Percentiles rank a stretch among this genome's conserved stretches.
Evolutionary conservation across 1,284 basidiomycete genomes (phyloP).

Genomic region (Papiliotrema nemorosa): DNA sequence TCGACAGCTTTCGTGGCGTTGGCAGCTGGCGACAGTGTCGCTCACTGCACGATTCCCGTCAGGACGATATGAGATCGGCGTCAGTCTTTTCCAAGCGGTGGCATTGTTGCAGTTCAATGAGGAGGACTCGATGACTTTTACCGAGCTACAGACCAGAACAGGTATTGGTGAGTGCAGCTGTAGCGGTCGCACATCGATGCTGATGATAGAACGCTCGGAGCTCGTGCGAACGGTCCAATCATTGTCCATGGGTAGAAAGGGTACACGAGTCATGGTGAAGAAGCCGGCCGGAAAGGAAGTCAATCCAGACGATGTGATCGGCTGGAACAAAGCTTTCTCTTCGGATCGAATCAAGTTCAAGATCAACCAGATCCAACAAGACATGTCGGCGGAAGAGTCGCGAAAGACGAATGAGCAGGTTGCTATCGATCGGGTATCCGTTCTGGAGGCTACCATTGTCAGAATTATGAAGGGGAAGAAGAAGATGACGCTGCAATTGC

Average conservation of each 20-base stretch:
- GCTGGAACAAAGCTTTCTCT: conserved; percentile 77
- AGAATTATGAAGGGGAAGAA: conserved; percentile 91
- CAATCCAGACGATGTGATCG: conserved; percentile 69
- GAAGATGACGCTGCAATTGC: conserved; percentile 71
- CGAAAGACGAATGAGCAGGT: conserved; percentile 77
- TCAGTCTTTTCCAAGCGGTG: conserved; percentile 85
- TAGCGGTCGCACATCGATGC: no score
- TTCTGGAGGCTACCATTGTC: conserved; percentile 89
- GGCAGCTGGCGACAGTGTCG: conserved; percentile 72
- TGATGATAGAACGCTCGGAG: conserved; percentile 63
- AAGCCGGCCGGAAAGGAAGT: conserved; percentile 76
- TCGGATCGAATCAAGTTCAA: conserved; percentile 76
- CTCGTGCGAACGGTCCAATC: conserved; percentile 83
- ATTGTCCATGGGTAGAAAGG: conserved; percentile 81
- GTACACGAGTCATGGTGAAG: conserved; percentile 73
- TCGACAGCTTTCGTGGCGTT: conserved; percentile 74
- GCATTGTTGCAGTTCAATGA: conserved; percentile 91
- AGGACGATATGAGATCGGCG: conserved; percentile 79
- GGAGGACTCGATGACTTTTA: conserved; percentile 56
- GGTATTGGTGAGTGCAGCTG: conserved; percentile 62
- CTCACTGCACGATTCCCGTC: conserved; percentile 65
- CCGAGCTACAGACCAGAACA: conserved; percentile 66
- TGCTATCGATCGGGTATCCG: conserved; percentile 77
- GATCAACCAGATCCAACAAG: conserved; percentile 95
- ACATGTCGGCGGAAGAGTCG: conserved; percentile 83